Evolutionary conservation across 164 flowering plant genomes (phyloP), one percentile per base, ranked within the genome.

Genomic region (Kalanchoe fedtschenkoi): DNA sequence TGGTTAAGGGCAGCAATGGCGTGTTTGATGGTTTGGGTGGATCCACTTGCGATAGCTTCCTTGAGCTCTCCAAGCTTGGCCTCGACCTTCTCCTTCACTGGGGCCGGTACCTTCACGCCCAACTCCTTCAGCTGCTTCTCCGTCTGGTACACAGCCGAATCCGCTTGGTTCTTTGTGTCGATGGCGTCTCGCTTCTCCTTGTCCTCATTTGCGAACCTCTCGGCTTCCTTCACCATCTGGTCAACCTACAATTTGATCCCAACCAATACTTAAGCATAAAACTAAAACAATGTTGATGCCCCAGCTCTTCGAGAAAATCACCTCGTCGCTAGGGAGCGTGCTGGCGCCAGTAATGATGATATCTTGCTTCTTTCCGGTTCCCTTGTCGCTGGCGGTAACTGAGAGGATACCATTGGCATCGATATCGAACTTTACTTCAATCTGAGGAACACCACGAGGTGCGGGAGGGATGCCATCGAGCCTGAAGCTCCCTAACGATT

Each of bases 131-230:
- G 69, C 66, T 80, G 84, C 70, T 80, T 78, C 72, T 80, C 81
- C 0, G 80, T 74, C 60, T 78, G 84, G 70, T 78, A 80, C n/a
- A 80, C 70, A 5, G 78, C 77, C 17, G 84, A 78, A 21, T 80
- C 84, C 1, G 84, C 82, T 65, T 78, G 82, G 73, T 80, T 80
- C 76, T 80, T 80, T 16, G 82, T 78, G 73, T 80, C 82, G 6
- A 78, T 74, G 5, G 84, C 80, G 5, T 80, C 84, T 65, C 84
- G 74, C 68, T 71, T 80, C 69, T 78, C 82, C 68, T 80, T 80
- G 67, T 80, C 84, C 47, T 80, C 84, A 65, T 78, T 71, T 0
- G 82, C 77, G 65, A 76, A 80, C 58, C 46, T 78, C 57, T 80
- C 84, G 0, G 84, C 80, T 58, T 80, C 84, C 6, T 63, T 69